Percentiles rank a stretch among this genome's conserved stretches.
These are phyloP conservation scores for Yarrowia osloensis DNA, from an alignment of 805 yeast species.

Conservation along the genomic window DNA sequence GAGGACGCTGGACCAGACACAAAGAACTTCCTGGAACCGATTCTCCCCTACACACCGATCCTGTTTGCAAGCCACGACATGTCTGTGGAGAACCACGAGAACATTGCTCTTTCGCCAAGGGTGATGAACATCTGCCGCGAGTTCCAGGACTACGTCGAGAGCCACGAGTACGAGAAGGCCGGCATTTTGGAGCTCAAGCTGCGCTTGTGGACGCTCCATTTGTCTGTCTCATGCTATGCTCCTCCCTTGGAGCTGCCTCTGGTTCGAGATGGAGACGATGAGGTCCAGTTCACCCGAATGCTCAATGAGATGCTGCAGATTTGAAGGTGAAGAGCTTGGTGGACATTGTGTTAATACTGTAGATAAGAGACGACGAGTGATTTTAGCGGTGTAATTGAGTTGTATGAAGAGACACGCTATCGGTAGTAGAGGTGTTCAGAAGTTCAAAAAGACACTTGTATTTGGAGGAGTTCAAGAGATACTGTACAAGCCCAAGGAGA, in stretches of 20 bases:
- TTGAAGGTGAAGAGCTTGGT: not conserved
- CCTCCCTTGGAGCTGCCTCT: not conserved
- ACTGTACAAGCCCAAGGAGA: too few species aligned
- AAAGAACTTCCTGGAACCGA: not conserved
- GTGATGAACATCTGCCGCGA: not conserved
- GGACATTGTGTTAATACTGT: too few species aligned
- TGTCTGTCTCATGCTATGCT: not conserved
- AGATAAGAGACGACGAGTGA: too few species aligned
- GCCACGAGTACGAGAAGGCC: not conserved
- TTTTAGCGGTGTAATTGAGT: not conserved
- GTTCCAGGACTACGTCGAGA: constrained; percentile 1
- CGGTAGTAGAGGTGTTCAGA: too few species aligned
- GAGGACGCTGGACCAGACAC: not conserved
- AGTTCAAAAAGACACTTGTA: too few species aligned
- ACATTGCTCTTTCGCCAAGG: not conserved
- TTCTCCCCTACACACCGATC: not conserved
- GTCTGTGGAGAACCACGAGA: not conserved
- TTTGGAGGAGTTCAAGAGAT: too few species aligned
- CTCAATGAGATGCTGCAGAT: constrained; percentile 13
- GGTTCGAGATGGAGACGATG: constrained; percentile 1
- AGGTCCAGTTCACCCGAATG: not conserved
- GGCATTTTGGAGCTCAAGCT: constrained; percentile 6
- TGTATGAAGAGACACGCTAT: too few species aligned
- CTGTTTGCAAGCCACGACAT: not conserved
- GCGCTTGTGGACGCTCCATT: not conserved